phyloP scores from a whole-genome alignment of 768 basidiomycete genomes.

The Phlegmacium glaucopus region DNA sequence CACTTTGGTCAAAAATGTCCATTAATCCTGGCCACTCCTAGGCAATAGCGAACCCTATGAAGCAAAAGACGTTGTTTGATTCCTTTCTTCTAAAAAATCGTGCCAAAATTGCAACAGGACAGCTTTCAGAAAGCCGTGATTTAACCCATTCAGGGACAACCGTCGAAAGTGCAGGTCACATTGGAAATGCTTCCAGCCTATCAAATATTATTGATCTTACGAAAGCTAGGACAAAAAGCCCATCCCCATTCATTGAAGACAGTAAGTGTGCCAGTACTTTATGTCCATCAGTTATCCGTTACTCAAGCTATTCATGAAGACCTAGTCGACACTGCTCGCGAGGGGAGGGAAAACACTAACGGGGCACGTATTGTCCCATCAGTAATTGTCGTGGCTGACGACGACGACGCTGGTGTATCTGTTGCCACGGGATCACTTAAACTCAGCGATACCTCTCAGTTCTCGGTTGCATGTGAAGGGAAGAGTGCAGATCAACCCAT shows the following conservation, averaged over 20 bases:
- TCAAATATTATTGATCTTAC: background rate
- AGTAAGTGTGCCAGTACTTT: background rate
- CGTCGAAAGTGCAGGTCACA: background rate
- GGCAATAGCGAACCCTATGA: conserved; percentile 11
- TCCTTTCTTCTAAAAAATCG: conserved; percentile 12
- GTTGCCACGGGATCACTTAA: too few species aligned
- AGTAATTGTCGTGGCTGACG: too few species aligned
- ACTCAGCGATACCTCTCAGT: too few species aligned
- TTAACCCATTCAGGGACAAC: background rate
- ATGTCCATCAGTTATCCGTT: too few species aligned
- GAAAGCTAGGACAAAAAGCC: background rate
- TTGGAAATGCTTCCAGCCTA: background rate
- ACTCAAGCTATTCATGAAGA: too few species aligned
- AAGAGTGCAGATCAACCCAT: conserved; percentile 39
- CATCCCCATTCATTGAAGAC: background rate
- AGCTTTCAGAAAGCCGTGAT: background rate
- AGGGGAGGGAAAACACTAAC: too few species aligned
- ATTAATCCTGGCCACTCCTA: background rate
- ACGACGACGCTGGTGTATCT: too few species aligned
- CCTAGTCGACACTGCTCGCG: too few species aligned
- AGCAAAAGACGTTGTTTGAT: conserved; percentile 38
- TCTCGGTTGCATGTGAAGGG: conserved; percentile 7
- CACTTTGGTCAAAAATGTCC: background rate
- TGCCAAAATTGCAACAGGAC: background rate
- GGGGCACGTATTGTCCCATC: too few species aligned